Base-by-base conservation (phyloP, 73 alveolate species). In the Paramecium tetraurelia region DNA sequence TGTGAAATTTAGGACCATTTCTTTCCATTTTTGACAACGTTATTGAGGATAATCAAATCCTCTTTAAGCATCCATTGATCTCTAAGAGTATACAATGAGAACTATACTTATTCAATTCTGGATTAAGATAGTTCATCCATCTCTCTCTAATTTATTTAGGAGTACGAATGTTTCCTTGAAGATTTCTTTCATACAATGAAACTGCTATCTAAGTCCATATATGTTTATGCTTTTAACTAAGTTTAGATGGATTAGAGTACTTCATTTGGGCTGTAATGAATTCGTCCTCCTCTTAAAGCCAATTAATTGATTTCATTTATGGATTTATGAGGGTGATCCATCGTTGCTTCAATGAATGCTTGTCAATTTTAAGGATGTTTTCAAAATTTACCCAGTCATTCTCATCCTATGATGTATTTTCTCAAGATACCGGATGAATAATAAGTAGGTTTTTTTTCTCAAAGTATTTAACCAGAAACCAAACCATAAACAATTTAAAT, bases 1-100 rank as follows among this genome's bases (percentile, higher is more conserved):
- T 87, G 27, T 0, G 93, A 75, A 69, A 87, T 87, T 21, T 20
- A 70, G 14, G 93, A 87, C 93, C 93, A 87, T 36, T 69, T 87
- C 40, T 70, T 87, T 8, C 93, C 93, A 27, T 69, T 68, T 69
- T 87, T 50, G 10, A 76, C 70, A 7, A 76, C 89, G n/a, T 76
- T 36, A 38, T 76, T 76, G n/a, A 76, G 20, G n/a, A 76, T 76
- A 29, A 76, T 76, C 14, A 76, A 29, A 76, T 76, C 89, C 21
- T 76, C 89, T 12, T 76, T 76, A 2, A 76, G 27, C 29, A 76
- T n/a, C 89, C 89, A 76, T 41, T 76, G 41, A 14, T 40, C 89
- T 76, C 89, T 76, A 3, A 36, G 9, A 0, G 6, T 7, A 76
- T 38, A 76, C 0, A 76, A 12, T 12, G 14, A 41, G 9, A 31